Base-by-base conservation (phyloP, 192 early-diverging fungal species). In the Rhizophlyctis rosea region DNA sequence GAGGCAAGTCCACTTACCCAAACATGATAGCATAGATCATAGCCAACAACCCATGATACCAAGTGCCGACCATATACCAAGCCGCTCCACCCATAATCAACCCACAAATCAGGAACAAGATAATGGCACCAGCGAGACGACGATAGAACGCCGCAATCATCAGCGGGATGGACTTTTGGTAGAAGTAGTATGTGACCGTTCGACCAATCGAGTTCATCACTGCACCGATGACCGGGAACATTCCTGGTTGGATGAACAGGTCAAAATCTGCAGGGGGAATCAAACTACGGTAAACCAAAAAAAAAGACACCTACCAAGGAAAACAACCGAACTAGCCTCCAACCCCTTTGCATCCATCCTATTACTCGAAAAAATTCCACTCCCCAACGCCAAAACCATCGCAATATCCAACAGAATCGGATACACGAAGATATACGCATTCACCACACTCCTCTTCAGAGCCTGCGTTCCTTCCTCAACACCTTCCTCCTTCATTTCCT, bases 351-450 rank as follows among this genome's bases (percentile, higher is more conserved):
- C 4, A 24, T 34, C 33, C 67, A 72, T 72, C 44, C 47, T 65
- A 31, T 75, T 28, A 47, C 35, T 60, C 4, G 65, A 47, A 30
- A 73, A 72, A 47, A 61, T 73, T 35, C 69, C 69, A 18, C 50
- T 58, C 33, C 53, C 76, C 14, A 75, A 28, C 2, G 50, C 23
- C 32, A 50, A 34, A 16, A 76, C 54, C 9, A 77, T 47, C 2
- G 71, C 53, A 13, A 77, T 61, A 50, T 77, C 76, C 3, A 77
- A 32, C 4, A 77, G 34, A 35, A 77, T 70, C 1, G 76, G 76
- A 47, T 77, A 77, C 23, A 77, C 77, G 49, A 73, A 77, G 14
- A 77, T 68, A 55, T 68, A 77, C 2, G 76, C 61, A 55, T 77
- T 77, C 13, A 57, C 36, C 25, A 79, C 56, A 16, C 59, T 65